Conservation (phyloP, 1,284 basidiomycete species). For the Cutaneotrichosporon dermatis region DNA sequence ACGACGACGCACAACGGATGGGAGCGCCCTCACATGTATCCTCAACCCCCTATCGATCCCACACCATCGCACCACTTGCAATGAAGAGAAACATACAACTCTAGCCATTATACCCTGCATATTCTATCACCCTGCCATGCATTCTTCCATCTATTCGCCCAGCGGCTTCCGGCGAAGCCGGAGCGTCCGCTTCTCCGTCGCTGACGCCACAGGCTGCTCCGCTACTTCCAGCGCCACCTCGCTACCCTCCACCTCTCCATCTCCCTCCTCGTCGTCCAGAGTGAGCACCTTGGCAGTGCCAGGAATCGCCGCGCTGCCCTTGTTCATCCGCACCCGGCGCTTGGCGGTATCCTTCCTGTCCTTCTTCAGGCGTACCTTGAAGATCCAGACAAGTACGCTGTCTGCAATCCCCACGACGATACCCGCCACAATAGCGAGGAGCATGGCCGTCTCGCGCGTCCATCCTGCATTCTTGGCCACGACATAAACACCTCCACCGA, state of each 20-base stretch:
- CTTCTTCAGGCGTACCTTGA: conserved; percentile 18
- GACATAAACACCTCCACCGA: conserved; percentile 36
- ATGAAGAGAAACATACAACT: neutral
- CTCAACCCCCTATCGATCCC: neutral
- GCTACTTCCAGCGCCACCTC: neutral
- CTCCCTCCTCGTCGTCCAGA: neutral
- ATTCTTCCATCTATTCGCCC: neutral
- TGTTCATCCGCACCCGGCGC: conserved; percentile 11
- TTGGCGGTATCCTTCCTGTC: conserved; percentile 19
- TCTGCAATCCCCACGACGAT: conserved; percentile 38
- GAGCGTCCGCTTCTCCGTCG: neutral
- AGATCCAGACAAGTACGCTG: conserved; percentile 32
- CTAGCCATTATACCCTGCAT: conserved; percentile 6
- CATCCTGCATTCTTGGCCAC: conserved; percentile 35
- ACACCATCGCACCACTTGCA: too few species aligned
- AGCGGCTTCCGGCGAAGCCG: conserved; percentile 8
- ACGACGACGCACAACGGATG: neutral
- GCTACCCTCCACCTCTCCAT: neutral
- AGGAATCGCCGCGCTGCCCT: conserved; percentile 5
- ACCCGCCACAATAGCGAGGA: conserved; percentile 35
- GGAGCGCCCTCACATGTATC: conserved; percentile 3
- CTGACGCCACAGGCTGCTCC: neutral
- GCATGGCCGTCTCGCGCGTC: conserved; percentile 22
- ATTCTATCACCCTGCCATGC: neutral
- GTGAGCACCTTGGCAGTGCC: neutral